Conservation (phyloP, 179 eudicot genomes). For the Spinacia oleracea region DNA sequence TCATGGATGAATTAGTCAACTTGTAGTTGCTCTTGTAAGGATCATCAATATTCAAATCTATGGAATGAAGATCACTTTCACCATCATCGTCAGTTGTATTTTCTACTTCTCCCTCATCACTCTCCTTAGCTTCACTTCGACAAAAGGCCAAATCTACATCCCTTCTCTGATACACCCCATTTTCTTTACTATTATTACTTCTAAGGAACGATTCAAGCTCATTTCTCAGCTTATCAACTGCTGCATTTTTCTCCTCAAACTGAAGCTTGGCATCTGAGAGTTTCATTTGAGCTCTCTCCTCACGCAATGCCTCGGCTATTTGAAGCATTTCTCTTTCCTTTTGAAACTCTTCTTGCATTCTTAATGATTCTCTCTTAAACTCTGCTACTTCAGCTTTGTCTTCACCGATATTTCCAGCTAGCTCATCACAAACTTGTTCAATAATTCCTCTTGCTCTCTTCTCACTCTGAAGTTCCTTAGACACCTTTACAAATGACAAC, state of each 20-base stretch:
- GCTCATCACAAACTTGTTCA: constrained; percentile 72
- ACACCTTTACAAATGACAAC: constrained; percentile 46
- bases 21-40: constrained; percentile 34
- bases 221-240: constrained; percentile 55
- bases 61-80: constrained; percentile 75
- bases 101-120: constrained; percentile 53
- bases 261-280: constrained; percentile 64
- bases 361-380: constrained; percentile 48
- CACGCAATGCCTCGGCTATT: constrained; percentile 55
- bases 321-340: constrained; percentile 70
- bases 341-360: constrained; percentile 56
- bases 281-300: constrained; percentile 67
- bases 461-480: constrained; percentile 65
- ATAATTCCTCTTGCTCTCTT: constrained; percentile 64
- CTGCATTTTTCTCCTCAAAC: constrained; percentile 65
- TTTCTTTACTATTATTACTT: constrained; percentile 38
- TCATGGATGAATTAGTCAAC: constrained; percentile 25
- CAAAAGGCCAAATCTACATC: constrained; percentile 38
- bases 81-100: constrained; percentile 41
- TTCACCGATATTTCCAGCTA: constrained; percentile 62
- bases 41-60: constrained; percentile 55
- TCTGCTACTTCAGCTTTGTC: constrained; percentile 51
- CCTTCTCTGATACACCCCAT: constrained; percentile 32
- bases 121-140: constrained; percentile 37
- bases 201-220: constrained; percentile 59